These are phyloP conservation scores for Pleurotus ostreatus DNA, from an alignment of 768 basidiomycete genomes.

Conservation along the genomic window DNA sequence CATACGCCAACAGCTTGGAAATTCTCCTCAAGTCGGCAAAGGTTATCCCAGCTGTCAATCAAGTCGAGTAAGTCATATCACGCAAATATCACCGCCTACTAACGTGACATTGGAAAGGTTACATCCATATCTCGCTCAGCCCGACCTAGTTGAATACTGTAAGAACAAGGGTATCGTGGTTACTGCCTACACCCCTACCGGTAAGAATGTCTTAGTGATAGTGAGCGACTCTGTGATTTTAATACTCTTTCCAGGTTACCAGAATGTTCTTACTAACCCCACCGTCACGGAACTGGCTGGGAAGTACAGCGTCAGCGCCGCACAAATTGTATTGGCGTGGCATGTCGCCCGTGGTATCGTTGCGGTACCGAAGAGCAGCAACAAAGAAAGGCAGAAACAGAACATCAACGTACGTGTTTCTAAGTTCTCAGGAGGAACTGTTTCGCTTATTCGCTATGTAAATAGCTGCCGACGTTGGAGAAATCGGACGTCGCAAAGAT, in stretches of 20 bases:
- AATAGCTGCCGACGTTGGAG: constrained; percentile 29
- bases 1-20: constrained; percentile 24
- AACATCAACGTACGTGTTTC: constrained; percentile 37
- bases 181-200: constrained; percentile 47
- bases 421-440: too few species aligned
- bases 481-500: constrained; percentile 42
- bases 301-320: constrained; percentile 41
- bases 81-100: not conserved
- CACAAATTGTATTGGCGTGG: constrained; percentile 50
- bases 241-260: constrained; percentile 28
- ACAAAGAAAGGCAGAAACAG: constrained; percentile 42
- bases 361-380: constrained; percentile 44
- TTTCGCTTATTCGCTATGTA: not conserved
- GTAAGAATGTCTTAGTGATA: constrained; percentile 17
- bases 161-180: constrained; percentile 44
- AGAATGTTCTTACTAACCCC: constrained; percentile 40
- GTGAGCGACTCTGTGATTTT: not conserved
- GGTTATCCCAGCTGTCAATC: constrained; percentile 42
- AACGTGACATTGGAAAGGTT: constrained; percentile 21
- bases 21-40: constrained; percentile 36
- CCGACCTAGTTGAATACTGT: constrained; percentile 43
- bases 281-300: constrained; percentile 37
- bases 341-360: constrained; percentile 40
- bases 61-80: constrained; percentile 34
- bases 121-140: constrained; percentile 48